phyloP scores from a whole-genome alignment of 306 rosid genomes.

The barrel medic (Medicago truncatula) region DNA sequence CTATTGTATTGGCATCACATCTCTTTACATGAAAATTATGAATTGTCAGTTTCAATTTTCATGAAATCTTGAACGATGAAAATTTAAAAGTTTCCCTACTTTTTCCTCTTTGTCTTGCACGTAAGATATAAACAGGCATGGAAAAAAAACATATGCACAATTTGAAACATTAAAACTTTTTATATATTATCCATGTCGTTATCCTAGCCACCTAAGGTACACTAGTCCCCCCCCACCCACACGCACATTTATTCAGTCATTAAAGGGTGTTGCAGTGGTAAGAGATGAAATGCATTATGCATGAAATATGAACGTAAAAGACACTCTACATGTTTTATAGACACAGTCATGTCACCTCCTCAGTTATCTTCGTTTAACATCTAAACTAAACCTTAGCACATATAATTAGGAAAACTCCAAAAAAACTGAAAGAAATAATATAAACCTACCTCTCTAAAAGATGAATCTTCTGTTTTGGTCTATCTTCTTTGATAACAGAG shows the following conservation, averaged over 20 bases:
- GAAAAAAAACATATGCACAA: slow-evolving; percentile 7
- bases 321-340: slow-evolving; percentile 2
- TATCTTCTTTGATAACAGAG: slow-evolving; percentile 66
- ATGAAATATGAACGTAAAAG: slow-evolving; percentile 10
- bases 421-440: neutral
- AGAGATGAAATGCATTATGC: neutral
- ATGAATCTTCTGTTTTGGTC: slow-evolving; percentile 78
- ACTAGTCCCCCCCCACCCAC: too few relatives aligned
- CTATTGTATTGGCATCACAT: neutral
- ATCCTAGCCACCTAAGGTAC: slow-evolving; percentile 5
- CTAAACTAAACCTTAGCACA: slow-evolving; percentile 1
- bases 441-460: slow-evolving; percentile 72
- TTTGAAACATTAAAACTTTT: neutral
- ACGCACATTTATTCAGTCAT: neutral
- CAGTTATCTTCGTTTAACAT: neutral
- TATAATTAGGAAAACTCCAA: neutral
- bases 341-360: neutral
- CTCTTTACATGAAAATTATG: slow-evolving; percentile 8
- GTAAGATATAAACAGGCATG: neutral
- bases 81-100: neutral
- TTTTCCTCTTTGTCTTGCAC: slow-evolving; percentile 7
- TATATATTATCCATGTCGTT: neutral
- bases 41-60: slow-evolving; percentile 7
- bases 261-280: neutral
- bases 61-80: neutral